Percentiles rank a stretch among this genome's conserved stretches.
phyloP scores from a whole-genome alignment of 768 basidiomycete genomes.

The Fistulinella prunicolor region DNA sequence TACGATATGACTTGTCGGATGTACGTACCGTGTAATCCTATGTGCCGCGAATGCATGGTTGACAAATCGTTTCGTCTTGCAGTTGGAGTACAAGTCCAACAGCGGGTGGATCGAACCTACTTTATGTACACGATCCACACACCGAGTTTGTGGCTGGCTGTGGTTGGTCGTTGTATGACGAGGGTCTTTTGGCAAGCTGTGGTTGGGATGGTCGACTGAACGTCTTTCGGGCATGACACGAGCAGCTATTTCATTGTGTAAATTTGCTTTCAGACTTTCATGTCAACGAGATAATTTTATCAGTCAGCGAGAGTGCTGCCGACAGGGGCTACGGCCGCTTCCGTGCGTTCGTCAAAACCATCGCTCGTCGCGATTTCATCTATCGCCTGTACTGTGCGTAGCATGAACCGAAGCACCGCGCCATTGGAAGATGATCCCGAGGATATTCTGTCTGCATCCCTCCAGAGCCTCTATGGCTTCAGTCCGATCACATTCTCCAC shows the following conservation, averaged over 20 bases:
- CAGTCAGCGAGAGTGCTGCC: too few relatives aligned
- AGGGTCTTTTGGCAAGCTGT: slow-evolving; percentile 83
- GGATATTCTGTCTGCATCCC: slow-evolving; percentile 65
- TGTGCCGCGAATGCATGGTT: not conserved
- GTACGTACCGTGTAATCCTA: slow-evolving; percentile 45
- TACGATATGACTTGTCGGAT: slow-evolving; percentile 97
- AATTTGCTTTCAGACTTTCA: too few relatives aligned
- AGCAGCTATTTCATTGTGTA: too few relatives aligned
- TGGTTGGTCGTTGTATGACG: slow-evolving; percentile 89
- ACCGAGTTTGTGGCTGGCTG: slow-evolving; percentile 95
- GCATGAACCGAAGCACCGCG: too few relatives aligned
- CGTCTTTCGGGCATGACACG: slow-evolving; percentile 57
- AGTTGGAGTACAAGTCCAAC: slow-evolving; percentile 75
- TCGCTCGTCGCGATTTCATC: too few relatives aligned
- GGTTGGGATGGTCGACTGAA: slow-evolving; percentile 88
- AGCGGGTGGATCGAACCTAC: slow-evolving; percentile 46
- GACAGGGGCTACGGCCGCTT: too few relatives aligned
- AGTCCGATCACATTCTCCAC: slow-evolving; percentile 59
- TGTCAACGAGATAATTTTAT: too few relatives aligned
- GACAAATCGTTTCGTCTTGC: slow-evolving; percentile 3
- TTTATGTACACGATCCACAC: slow-evolving; percentile 80
- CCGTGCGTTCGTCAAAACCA: too few relatives aligned
- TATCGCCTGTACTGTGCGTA: too few relatives aligned
- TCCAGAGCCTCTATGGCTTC: slow-evolving; percentile 60
- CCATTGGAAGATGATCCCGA: slow-evolving; percentile 42